Base-by-base conservation (phyloP, 148 eudicot genomes). In the Drosera capensis region DNA sequence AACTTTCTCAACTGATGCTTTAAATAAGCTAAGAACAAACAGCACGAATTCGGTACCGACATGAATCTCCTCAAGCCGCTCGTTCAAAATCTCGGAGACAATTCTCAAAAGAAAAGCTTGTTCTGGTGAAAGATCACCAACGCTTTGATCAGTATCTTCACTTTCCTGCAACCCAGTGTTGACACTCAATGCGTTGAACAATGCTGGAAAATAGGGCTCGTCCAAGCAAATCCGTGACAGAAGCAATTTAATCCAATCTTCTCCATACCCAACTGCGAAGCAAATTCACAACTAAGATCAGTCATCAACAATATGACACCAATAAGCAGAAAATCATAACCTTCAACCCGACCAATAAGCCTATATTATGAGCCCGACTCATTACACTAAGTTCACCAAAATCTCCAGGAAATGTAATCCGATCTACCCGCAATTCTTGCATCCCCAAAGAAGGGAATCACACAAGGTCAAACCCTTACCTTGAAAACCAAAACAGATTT, bases 201-300 rank as follows among this genome's bases (percentile, higher is more conserved):
- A 23, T n/a, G 41, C 54, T 14, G 59, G 46, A 36, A 77, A 77
- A 41, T 66, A 61, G 48, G 69, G 55, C 23, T 70, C 70, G 46
- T 74, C 86, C 8, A 79, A 43, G 68, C 94, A 79, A 52, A 77
- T 59, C 51, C 60, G 74, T 42, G 90, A 75, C 22, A 82, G 69
- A 48, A 79, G 75, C 65, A 79, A 53, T 56, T 74, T 77, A 31
- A 72, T 36, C 94, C 90, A 87, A 58, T 77, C 78, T 67, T 87
- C 90, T 15, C 68, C 79, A 51, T 54, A 65, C 19, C 86, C 78
- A 67, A 50, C 90, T 87, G 70, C 29, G 30, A 29, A 4, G n/a
- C n/a, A 21, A 47, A 34, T 38, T 2, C 25, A 46, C 23, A 46
- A 24, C 46, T 22, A 37, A 26, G 16, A 51, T 22, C 20, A 18